Percentiles rank a stretch among this genome's conserved stretches.
phyloP scores from a whole-genome alignment of 164 flowering plant genomes.

The Vitis vinifera region DNA sequence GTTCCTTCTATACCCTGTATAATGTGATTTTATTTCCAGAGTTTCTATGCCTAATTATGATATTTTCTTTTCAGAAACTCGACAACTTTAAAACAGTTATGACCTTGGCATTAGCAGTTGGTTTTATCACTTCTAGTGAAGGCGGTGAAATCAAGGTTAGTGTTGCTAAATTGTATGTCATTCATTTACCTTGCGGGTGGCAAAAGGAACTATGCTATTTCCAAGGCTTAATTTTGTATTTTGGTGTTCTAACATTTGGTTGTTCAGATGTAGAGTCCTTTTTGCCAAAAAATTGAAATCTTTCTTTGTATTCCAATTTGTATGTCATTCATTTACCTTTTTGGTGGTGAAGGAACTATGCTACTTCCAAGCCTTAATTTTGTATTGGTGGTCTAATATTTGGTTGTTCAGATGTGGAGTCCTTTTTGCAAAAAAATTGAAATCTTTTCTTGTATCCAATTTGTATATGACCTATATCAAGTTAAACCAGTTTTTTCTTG shows the following conservation, averaged over 20 bases:
- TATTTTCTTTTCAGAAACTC: slow-evolving; percentile 50
- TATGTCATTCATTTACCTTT: neutral
- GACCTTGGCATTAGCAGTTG: slow-evolving; percentile 40
- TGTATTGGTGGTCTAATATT: no score
- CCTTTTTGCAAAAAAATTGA: no score
- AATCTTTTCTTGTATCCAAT: neutral
- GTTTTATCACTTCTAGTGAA: slow-evolving; percentile 33
- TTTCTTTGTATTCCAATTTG: neutral
- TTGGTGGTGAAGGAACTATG: neutral
- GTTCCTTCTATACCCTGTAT: neutral
- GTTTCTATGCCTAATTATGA: neutral
- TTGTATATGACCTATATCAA: neutral
- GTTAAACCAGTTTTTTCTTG: neutral
- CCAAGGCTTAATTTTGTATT: neutral
- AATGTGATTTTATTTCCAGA: neutral
- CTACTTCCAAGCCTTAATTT: neutral
- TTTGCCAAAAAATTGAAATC: no score
- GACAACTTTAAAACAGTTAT: slow-evolving; percentile 45
- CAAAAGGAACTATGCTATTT: neutral
- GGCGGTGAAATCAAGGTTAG: slow-evolving; percentile 43
- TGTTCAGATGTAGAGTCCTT: no score
- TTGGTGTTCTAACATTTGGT: no score
- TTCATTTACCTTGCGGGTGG: neutral
- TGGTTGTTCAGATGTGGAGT: no score
- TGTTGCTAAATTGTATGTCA: neutral